Percentiles rank a stretch among this genome's conserved stretches.
These are phyloP conservation scores for Saccharomycopsis oosterbeekiorum DNA, from an alignment of 805 yeast genomes.

Conservation along the genomic window DNA sequence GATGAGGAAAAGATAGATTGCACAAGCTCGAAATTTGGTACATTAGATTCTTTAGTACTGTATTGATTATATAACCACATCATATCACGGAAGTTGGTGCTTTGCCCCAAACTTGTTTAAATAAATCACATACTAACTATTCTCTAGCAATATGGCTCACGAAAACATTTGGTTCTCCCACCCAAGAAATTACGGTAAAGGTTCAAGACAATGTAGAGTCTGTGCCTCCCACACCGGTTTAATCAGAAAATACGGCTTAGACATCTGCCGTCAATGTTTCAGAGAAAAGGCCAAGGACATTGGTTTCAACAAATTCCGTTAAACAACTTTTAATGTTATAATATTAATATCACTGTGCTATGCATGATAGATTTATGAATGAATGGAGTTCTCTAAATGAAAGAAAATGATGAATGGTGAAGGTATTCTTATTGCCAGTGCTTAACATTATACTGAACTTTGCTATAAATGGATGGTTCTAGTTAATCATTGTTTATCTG, in stretches of 20 bases:
- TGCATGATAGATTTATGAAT: background rate
- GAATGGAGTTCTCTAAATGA: background rate
- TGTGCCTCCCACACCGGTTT: slow-evolving; percentile 98
- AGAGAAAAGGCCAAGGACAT: slow-evolving; percentile 99
- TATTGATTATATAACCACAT: too few relatives aligned
- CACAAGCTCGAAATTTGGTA: too few relatives aligned
- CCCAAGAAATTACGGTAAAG: slow-evolving; percentile 99
- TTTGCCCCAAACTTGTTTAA: too few relatives aligned
- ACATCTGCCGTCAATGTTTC: slow-evolving; percentile 99
- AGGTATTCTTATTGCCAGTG: background rate
- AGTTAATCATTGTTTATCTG: background rate
- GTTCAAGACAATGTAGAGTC: slow-evolving; percentile 99
- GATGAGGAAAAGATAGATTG: too few relatives aligned
- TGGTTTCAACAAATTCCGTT: slow-evolving; percentile 98
- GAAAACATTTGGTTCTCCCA: slow-evolving; percentile 99
- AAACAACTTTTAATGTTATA: slow-evolving; percentile 28
- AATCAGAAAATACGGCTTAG: slow-evolving; percentile 99
- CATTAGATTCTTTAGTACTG: too few relatives aligned
- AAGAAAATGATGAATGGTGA: background rate
- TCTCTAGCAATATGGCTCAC: slow-evolving; percentile 84
- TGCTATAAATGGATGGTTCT: background rate
- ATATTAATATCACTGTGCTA: background rate
- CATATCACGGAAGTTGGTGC: too few relatives aligned
- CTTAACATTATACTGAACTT: background rate
- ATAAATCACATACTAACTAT: slow-evolving; percentile 2